Conservation (phyloP, 179 eudicot genomes). For the Vitellaria paradoxa region DNA sequence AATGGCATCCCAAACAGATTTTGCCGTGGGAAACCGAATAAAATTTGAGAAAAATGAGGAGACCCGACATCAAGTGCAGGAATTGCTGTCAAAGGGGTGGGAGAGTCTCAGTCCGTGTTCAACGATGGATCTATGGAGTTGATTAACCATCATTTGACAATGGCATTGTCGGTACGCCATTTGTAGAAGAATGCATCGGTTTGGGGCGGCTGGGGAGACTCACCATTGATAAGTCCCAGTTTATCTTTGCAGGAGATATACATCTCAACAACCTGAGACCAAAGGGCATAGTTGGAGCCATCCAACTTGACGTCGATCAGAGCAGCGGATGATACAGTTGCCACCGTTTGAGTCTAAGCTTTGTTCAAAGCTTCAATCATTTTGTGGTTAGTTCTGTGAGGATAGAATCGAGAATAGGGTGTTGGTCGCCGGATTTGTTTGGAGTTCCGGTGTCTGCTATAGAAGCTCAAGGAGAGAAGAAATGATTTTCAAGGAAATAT, state of each 20-base stretch:
- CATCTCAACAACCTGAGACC: neutral
- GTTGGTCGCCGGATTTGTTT: too few relatives aligned
- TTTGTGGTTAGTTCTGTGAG: too few relatives aligned
- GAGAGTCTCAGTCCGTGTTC: neutral
- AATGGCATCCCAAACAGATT: neutral
- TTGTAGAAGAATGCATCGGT: neutral
- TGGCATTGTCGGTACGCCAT: neutral
- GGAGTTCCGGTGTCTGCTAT: too few relatives aligned
- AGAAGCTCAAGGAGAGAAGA: too few relatives aligned
- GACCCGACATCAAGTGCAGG: slow-evolving; percentile 1
- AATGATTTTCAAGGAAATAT: too few relatives aligned
- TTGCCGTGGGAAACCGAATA: neutral
- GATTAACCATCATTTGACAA: neutral
- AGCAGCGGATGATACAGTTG: too few relatives aligned
- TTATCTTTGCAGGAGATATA: neutral
- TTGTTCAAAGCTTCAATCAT: too few relatives aligned
- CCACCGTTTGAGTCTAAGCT: too few relatives aligned
- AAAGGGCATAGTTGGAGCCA: neutral
- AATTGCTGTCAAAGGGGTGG: neutral
- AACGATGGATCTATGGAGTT: too few relatives aligned
- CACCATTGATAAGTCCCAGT: neutral
- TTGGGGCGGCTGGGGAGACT: neutral
- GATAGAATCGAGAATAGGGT: too few relatives aligned
- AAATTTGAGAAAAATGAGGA: slow-evolving; percentile 3
- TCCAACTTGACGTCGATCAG: neutral